Percentiles rank a stretch among this genome's conserved stretches.
Evolutionary conservation across 495 filamentous ascomycete genomes (phyloP).

Genomic region (Neurospora discreta): DNA sequence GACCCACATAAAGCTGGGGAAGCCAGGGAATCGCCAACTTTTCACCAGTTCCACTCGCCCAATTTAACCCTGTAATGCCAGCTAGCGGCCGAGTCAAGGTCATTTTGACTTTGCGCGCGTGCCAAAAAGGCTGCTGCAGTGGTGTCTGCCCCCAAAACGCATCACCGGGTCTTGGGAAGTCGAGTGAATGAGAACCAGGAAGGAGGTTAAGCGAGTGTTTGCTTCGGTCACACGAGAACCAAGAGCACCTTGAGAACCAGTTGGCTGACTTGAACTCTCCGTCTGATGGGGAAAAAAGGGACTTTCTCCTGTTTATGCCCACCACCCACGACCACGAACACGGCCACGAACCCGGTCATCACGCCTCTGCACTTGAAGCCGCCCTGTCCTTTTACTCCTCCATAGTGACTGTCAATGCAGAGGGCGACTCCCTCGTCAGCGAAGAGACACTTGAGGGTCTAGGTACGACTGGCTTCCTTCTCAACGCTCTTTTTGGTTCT

Average conservation of each 20-base stretch:
- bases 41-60: neutral
- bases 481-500: constrained; percentile 53
- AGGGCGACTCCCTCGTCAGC: constrained; percentile 88
- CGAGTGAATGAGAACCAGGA: neutral
- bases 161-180: neutral
- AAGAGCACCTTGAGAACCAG: constrained; percentile 2
- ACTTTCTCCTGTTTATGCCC: constrained; percentile 93
- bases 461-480: constrained; percentile 85
- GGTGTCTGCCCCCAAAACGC: neutral
- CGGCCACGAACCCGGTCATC: constrained; percentile 40
- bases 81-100: neutral
- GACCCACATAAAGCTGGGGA: neutral
- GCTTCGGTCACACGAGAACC: neutral
- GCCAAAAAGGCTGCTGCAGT: neutral
- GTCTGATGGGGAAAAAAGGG: constrained; percentile 46
- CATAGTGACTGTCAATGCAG: constrained; percentile 78
- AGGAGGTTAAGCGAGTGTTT: neutral
- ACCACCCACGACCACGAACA: constrained; percentile 33
- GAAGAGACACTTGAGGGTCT: constrained; percentile 80
- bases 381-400: constrained; percentile 88
- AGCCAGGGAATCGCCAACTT: neutral
- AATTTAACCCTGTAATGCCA: neutral
- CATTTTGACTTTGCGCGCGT: neutral
- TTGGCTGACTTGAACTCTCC: constrained; percentile 9
- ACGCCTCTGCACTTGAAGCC: constrained; percentile 60